phyloP scores from a whole-genome alignment of 1,284 basidiomycete genomes.

The Meira nashicola region DNA sequence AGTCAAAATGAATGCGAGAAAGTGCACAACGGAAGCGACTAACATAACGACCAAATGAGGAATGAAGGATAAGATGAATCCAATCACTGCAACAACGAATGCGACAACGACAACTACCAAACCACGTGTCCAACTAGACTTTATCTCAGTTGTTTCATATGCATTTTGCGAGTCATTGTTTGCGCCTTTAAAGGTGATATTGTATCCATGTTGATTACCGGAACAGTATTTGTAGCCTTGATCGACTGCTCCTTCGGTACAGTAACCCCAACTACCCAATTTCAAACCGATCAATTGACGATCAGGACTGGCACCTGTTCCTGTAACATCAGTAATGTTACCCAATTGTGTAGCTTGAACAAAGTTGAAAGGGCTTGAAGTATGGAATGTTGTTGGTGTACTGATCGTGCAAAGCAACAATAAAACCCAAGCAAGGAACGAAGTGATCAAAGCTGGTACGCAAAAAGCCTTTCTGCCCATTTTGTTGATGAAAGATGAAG shows the following conservation, averaged over 20 bases:
- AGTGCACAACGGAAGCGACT: conserved; percentile 10
- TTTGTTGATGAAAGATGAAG: neutral
- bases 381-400: conserved; percentile 6
- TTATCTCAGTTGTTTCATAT: conserved; percentile 8
- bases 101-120: conserved; percentile 13
- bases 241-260: conserved; percentile 5
- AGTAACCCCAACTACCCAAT: conserved; percentile 15
- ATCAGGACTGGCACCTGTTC: conserved; percentile 3
- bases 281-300: neutral
- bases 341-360: conserved; percentile 1
- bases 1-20: conserved; percentile 10
- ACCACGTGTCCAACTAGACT: conserved; percentile 11
- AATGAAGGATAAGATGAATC: conserved; percentile 11
- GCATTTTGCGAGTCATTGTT: neutral
- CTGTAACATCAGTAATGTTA: neutral
- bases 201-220: conserved; percentile 8
- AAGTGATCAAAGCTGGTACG: conserved; percentile 10
- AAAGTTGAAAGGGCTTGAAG: conserved; percentile 7
- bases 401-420: conserved; percentile 13
- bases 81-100: conserved; percentile 13
- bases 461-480: conserved; percentile 11
- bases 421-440: conserved; percentile 12
- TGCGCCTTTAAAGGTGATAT: neutral
- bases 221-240: conserved; percentile 11
- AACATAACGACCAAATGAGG: conserved; percentile 13